Evolutionary conservation across 306 rosid genomes (phyloP).

Genomic region (Gastrolobium villosum): DNA sequence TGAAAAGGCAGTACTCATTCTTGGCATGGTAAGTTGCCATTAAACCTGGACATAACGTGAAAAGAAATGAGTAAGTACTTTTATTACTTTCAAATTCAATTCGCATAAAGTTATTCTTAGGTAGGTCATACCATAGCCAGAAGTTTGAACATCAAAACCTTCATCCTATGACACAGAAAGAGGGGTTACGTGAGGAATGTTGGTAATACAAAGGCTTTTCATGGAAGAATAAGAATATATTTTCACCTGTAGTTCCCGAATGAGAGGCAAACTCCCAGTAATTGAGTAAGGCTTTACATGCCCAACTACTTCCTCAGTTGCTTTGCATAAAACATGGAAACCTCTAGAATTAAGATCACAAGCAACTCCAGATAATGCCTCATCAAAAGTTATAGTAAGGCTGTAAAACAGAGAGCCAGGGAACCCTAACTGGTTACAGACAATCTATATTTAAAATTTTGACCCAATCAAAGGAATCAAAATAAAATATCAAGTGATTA

Average conservation of each 20-base stretch:
- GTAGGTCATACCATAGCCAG: slow-evolving; percentile 78
- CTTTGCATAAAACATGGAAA: slow-evolving; percentile 83
- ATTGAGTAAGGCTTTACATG: slow-evolving; percentile 90
- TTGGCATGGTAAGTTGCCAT: slow-evolving; percentile 91
- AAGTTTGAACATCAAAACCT: slow-evolving; percentile 93
- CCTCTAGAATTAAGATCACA: slow-evolving; percentile 88
- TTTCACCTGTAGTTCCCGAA: slow-evolving; percentile 90
- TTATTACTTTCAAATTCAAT: slow-evolving; percentile 6
- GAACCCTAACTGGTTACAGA: slow-evolving; percentile 15
- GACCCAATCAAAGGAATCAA: slow-evolving; percentile 33
- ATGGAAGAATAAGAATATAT: slow-evolving; percentile 11
- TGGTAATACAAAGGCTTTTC: background rate
- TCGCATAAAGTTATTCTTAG: slow-evolving; percentile 17
- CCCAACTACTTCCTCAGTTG: slow-evolving; percentile 96
- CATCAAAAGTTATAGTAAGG: slow-evolving; percentile 73
- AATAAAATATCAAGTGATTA: slow-evolving; percentile 10
- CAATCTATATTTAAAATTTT: background rate
- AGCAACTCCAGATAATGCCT: slow-evolving; percentile 83
- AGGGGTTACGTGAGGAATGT: slow-evolving; percentile 26
- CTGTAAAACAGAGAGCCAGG: slow-evolving; percentile 57
- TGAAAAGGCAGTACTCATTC: slow-evolving; percentile 89
- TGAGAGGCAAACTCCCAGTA: slow-evolving; percentile 90
- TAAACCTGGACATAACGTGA: slow-evolving; percentile 67
- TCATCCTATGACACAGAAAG: slow-evolving; percentile 66
- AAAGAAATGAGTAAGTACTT: slow-evolving; percentile 40